Percentiles rank a stretch among this genome's conserved stretches.
Conservation (phyloP, 2,329 filamentous ascomycete genomes). For the Colletotrichum viniferum region DNA sequence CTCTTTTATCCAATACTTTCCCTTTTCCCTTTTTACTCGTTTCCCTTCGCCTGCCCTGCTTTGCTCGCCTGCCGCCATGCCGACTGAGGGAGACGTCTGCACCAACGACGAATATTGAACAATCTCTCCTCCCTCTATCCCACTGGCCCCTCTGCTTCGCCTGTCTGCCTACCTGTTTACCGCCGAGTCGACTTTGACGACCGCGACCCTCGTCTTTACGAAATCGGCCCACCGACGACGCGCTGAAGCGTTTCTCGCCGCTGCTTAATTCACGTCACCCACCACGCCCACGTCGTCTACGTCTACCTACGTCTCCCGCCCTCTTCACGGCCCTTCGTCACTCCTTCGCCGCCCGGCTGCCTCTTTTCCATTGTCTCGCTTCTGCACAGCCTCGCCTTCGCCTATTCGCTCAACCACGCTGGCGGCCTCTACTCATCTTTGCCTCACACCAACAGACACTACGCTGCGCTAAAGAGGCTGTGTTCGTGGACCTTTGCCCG, state of each 20-base stretch:
- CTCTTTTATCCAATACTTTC: neutral
- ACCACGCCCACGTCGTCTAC: neutral
- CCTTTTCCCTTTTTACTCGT: neutral
- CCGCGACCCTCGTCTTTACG: neutral
- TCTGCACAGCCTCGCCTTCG: conserved; percentile 8
- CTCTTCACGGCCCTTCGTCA: neutral
- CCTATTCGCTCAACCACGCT: neutral
- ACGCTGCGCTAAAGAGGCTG: conserved; percentile 10
- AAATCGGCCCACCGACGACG: neutral
- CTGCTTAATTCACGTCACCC: neutral
- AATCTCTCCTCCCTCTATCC: neutral
- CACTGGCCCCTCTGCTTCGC: neutral
- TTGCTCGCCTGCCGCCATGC: conserved; percentile 5
- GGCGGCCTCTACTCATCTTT: neutral
- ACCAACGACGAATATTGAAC: neutral
- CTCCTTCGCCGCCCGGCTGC: conserved; percentile 13
- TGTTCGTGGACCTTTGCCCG: neutral
- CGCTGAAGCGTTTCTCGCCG: neutral
- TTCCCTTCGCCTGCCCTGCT: neutral
- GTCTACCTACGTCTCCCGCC: neutral
- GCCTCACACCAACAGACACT: neutral
- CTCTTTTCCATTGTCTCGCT: neutral
- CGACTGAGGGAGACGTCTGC: neutral
- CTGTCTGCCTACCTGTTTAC: neutral
- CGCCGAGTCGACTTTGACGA: neutral